A percentile compares a stretch with the other conserved stretches of the same genome.
These are phyloP conservation scores for Acanthamoeba lenticulata DNA, from an alignment of 208 protist genomes.

Conservation along the genomic window DNA sequence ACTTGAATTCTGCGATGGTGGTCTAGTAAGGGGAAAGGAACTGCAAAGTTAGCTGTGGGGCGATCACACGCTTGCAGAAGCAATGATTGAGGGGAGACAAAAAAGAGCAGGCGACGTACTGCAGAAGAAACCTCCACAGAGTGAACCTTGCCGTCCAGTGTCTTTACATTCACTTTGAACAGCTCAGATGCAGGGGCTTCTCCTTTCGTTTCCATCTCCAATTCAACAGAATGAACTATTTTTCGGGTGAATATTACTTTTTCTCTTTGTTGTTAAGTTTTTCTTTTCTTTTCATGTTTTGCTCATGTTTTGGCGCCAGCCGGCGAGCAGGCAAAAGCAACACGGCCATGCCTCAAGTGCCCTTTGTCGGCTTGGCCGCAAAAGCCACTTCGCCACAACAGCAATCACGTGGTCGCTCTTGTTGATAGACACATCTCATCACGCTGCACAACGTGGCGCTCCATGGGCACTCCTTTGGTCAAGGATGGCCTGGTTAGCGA, in stretches of 20 bases:
- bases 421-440: too few relatives aligned
- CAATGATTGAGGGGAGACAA: not conserved
- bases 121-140: not conserved
- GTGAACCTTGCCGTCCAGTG: constrained; percentile 40
- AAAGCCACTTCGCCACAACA: too few relatives aligned
- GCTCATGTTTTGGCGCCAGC: not conserved
- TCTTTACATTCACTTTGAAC: constrained; percentile 35
- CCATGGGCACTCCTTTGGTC: too few relatives aligned
- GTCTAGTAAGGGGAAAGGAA: not conserved
- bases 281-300: too few relatives aligned
- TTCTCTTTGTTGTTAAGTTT: too few relatives aligned
- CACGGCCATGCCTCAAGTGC: not conserved
- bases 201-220: constrained; percentile 3
- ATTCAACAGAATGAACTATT: too few relatives aligned
- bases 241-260: too few relatives aligned
- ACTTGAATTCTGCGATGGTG: constrained; percentile 12
- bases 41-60: not conserved
- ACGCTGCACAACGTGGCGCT: too few relatives aligned
- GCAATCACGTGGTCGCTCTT: too few relatives aligned
- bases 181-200: not conserved
- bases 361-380: too few relatives aligned
- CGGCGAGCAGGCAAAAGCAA: not conserved
- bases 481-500: too few relatives aligned
- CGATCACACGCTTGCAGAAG: too few relatives aligned
- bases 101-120: not conserved